These are phyloP conservation scores for Coprinopsis cinerea DNA, from an alignment of 768 basidiomycete genomes.

Conservation along the genomic window DNA sequence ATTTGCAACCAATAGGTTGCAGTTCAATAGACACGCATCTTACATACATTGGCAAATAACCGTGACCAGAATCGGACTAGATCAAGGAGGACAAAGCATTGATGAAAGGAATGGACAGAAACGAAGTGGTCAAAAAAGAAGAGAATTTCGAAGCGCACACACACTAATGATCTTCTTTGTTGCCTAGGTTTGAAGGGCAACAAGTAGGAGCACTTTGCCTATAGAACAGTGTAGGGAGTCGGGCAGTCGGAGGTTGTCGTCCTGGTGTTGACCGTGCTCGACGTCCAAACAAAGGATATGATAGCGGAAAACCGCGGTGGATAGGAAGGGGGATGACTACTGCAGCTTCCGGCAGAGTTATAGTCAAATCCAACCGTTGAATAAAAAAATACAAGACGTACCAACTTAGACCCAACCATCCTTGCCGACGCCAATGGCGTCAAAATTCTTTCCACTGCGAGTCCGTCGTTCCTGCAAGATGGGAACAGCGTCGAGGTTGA, in stretches of 20 bases:
- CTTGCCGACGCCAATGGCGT: constrained; percentile 73
- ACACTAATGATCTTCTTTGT: too few species aligned
- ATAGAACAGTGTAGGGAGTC: background rate
- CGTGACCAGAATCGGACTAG: too few species aligned
- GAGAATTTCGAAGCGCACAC: too few species aligned
- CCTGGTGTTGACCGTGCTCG: constrained; percentile 17
- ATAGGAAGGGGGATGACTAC: constrained; percentile 18
- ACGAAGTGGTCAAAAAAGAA: too few species aligned
- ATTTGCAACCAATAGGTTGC: too few species aligned
- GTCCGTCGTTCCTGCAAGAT: constrained; percentile 69
- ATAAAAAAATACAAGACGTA: constrained; percentile 31
- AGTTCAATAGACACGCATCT: too few species aligned
- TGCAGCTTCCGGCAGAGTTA: constrained; percentile 24
- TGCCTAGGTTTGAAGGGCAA: too few species aligned
- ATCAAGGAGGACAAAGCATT: too few species aligned
- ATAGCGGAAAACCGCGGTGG: constrained; percentile 19
- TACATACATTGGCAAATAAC: too few species aligned
- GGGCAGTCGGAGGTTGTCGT: background rate
- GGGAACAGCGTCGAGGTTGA: constrained; percentile 71
- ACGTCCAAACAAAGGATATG: constrained; percentile 16
- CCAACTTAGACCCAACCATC: constrained; percentile 68
- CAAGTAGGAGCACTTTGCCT: too few species aligned
- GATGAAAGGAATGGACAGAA: too few species aligned
- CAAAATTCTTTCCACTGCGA: constrained; percentile 82
- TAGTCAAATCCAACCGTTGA: constrained; percentile 49